Percentiles rank a stretch among this genome's conserved stretches.
Evolutionary conservation across 345 rosid genomes (phyloP).

Genomic region (Eucalyptus cloeziana): DNA sequence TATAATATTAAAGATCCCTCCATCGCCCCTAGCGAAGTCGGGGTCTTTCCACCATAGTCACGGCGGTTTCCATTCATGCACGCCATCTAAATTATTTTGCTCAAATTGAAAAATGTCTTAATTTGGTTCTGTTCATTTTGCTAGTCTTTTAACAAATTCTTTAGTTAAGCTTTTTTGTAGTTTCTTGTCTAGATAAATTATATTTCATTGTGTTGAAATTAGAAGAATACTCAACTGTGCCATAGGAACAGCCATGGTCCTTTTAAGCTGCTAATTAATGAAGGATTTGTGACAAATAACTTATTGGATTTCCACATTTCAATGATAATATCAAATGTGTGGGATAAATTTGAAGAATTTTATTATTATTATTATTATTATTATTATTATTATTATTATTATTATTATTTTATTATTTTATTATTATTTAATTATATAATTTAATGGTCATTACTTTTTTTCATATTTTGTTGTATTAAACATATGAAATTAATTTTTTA

Average conservation of each 20-base stretch:
- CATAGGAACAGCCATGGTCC: neutral
- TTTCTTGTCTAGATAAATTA: neutral
- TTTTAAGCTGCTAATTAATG: neutral
- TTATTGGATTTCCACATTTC: neutral
- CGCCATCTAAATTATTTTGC: neutral
- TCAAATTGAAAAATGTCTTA: too few species aligned
- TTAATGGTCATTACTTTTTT: neutral
- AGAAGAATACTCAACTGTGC: neutral
- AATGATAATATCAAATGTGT: neutral
- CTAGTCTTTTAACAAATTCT: neutral
- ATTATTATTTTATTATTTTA: too few species aligned
- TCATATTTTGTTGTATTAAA: neutral
- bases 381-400: too few species aligned
- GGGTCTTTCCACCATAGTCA: neutral
- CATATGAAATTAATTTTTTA: neutral
- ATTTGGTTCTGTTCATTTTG: neutral
- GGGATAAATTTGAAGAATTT: neutral
- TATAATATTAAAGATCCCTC: neutral
- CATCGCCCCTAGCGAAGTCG: neutral
- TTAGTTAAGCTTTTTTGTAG: neutral
- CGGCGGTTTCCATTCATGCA: neutral
- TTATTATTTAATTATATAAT: too few species aligned
- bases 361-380: too few species aligned
- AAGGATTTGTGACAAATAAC: neutral
- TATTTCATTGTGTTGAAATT: neutral